These are phyloP conservation scores for Blastobotrys buckinghamii DNA, from an alignment of 1,139 yeast species.

Conservation along the genomic window DNA sequence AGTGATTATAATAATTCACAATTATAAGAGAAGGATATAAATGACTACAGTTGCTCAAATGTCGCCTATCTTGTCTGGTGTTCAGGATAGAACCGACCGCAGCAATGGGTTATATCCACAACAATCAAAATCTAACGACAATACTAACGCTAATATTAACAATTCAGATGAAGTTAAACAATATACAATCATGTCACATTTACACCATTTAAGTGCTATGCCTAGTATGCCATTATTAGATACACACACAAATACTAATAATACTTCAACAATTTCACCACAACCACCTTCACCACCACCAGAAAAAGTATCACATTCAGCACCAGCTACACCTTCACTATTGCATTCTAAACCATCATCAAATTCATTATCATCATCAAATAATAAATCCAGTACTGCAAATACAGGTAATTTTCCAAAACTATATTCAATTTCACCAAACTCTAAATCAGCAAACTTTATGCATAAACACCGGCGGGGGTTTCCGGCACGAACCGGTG, in stretches of 20 bases:
- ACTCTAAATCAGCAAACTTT: slow-evolving; percentile 7
- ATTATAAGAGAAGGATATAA: not conserved
- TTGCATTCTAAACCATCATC: not conserved
- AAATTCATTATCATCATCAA: not conserved
- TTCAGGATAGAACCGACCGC: slow-evolving; percentile 2
- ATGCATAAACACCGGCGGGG: slow-evolving; percentile 13
- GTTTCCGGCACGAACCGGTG: slow-evolving; percentile 9
- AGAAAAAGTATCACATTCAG: not conserved
- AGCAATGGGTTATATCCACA: not conserved
- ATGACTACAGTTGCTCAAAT: slow-evolving; percentile 9
- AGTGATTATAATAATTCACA: no score
- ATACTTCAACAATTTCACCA: not conserved
- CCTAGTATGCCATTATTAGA: slow-evolving; percentile 2
- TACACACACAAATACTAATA: not conserved
- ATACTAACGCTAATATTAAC: not conserved
- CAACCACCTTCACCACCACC: slow-evolving; percentile 1
- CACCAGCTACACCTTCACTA: not conserved
- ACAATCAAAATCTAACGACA: not conserved
- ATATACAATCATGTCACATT: slow-evolving; percentile 4
- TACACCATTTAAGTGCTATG: slow-evolving; percentile 1
- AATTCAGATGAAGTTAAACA: not conserved
- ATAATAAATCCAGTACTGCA: not conserved
- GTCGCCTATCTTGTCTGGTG: slow-evolving; percentile 6
- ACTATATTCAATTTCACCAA: slow-evolving; percentile 4
- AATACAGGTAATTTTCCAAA: slow-evolving; percentile 2